Evolutionary conservation across 2,329 filamentous ascomycete species (phyloP), one percentile per base, ranked within the genome.

Genomic region (Fusarium fujikuroi): DNA sequence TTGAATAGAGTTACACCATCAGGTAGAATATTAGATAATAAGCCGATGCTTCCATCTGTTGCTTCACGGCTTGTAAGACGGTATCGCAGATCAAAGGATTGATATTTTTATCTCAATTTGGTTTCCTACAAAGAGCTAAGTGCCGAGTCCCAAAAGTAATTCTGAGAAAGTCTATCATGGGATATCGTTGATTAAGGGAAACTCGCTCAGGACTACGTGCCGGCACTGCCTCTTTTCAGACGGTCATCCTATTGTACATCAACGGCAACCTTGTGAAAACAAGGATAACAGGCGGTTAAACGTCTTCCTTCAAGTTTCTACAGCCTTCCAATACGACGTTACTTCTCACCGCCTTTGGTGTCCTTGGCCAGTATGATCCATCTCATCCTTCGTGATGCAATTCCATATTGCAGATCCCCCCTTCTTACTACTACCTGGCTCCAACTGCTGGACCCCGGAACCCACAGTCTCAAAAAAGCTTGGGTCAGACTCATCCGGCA

Each of bases 331-430:
- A 16, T 25, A 30, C 34, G 14, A 43, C 28, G 19, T 32, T 28
- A 25, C 19, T 19, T 47, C 25, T 34, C 60, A 47, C 52, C 25
- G 40, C 40, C 19, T 37, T 65, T 16, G n/a, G 36, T 23, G 23
- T 11, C 21, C 19, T 46, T 30, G 14, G 9, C 21, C 23, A 21
- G 23, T 43, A 16, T 16, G 15, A 23, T 44, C 18, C 21, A 23
- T 36, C 25, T 40, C 19, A 23, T 30, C 34, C 40, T 42, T 15
- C 40, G 32, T 50, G 34, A 40, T 23, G 23, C 23, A 46, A 66
- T 44, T n/a, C 34, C 12, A 30, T 40, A 21, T 30, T 69, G 46
- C 25, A 37, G 52, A 69, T 69, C 65, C 23, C 37, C 42, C 52
- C 32, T 53, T 53, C 19, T 18, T 21, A 25, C 18, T 69, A 32